Percentiles rank a stretch among this genome's conserved stretches.
phyloP scores from a whole-genome alignment of 2,329 filamentous ascomycete genomes.

The Mycosphaerella sp. region DNA sequence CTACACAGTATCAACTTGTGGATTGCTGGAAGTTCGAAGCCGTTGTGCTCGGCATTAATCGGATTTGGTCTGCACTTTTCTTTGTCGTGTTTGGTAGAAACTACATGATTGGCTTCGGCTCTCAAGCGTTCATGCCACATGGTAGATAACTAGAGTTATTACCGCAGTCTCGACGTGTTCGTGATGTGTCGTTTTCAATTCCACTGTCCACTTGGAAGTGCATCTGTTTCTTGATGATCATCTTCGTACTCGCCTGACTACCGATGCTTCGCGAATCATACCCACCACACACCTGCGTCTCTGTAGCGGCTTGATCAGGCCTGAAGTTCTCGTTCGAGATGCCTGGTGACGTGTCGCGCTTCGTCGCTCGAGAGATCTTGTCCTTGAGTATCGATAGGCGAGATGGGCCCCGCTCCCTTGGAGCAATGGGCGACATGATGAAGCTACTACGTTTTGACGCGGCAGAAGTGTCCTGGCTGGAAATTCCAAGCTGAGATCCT shows the following conservation, averaged over 20 bases:
- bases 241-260: slow-evolving; percentile 18
- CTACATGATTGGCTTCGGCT: no score
- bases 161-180: no score
- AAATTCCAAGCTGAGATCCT: slow-evolving; percentile 12
- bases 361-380: slow-evolving; percentile 1
- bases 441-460: slow-evolving; percentile 12
- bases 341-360: background rate
- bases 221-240: slow-evolving; percentile 22
- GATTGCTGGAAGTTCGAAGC: no score
- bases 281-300: slow-evolving; percentile 5
- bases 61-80: no score
- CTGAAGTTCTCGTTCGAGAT: background rate
- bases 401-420: background rate
- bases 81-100: no score
- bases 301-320: background rate
- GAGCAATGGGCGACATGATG: background rate
- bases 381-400: slow-evolving; percentile 1
- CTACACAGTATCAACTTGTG: no score
- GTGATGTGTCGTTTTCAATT: background rate
- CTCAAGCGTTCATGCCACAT: no score
- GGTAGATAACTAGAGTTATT: no score
- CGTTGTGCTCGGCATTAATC: no score
- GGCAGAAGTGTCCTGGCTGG: background rate
- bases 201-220: slow-evolving; percentile 12
- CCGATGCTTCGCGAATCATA: slow-evolving; percentile 12